Conservation (phyloP, 768 basidiomycete genomes). For the Leccinum subtestaceum region DNA sequence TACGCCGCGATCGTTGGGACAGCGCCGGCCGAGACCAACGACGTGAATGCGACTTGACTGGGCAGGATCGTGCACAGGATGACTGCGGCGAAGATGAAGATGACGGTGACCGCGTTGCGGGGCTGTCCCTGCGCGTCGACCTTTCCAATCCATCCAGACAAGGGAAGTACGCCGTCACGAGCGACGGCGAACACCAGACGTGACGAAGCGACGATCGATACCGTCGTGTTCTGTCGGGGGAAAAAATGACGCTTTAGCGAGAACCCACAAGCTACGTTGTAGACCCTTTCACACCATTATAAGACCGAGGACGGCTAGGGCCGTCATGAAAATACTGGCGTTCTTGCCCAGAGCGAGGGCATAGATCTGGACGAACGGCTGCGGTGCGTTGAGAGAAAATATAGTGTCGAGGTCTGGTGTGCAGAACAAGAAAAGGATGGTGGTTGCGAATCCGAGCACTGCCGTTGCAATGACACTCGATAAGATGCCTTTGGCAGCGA, state of each 20-base stretch:
- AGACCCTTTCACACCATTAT: constrained; percentile 56
- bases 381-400: constrained; percentile 77
- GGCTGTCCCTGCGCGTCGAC: constrained; percentile 75
- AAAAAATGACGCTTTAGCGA: not conserved
- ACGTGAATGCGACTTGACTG: constrained; percentile 89
- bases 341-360: constrained; percentile 78
- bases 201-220: constrained; percentile 85
- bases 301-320: constrained; percentile 79
- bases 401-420: constrained; percentile 74
- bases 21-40: constrained; percentile 81
- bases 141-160: constrained; percentile 78
- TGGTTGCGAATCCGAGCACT: constrained; percentile 71
- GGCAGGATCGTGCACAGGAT: constrained; percentile 88
- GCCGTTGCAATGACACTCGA: constrained; percentile 76
- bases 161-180: constrained; percentile 87
- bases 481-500: constrained; percentile 82
- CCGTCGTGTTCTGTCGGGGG: constrained; percentile 67
- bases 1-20: constrained; percentile 89
- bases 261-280: not conserved
- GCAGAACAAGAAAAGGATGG: constrained; percentile 82
- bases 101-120: constrained; percentile 81
- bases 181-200: constrained; percentile 90
- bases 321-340: constrained; percentile 83
- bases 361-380: constrained; percentile 90
- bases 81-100: constrained; percentile 70